phyloP scores from a whole-genome alignment of 1,139 yeast genomes.

The Taphrina deformans region DNA sequence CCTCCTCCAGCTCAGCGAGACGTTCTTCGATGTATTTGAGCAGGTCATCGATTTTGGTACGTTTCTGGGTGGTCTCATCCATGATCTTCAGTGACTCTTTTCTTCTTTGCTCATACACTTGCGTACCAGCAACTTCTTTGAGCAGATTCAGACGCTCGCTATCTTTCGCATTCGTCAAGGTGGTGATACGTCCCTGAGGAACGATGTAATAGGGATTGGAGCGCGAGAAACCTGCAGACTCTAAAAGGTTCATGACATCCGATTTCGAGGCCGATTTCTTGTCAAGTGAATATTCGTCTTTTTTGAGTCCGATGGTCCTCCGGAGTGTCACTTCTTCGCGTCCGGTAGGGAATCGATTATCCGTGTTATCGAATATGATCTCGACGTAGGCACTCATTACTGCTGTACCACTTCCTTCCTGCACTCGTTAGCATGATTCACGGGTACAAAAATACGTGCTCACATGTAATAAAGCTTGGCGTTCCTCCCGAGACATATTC shows the following conservation, averaged over 20 bases:
- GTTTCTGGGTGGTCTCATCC: slow-evolving; percentile 67
- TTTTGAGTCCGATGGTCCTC: slow-evolving; percentile 87
- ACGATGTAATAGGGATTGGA: slow-evolving; percentile 94
- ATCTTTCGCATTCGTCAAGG: slow-evolving; percentile 85
- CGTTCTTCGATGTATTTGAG: slow-evolving; percentile 68
- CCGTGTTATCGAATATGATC: slow-evolving; percentile 77
- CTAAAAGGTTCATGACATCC: slow-evolving; percentile 79
- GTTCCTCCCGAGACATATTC: slow-evolving; percentile 81
- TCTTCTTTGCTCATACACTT: slow-evolving; percentile 78
- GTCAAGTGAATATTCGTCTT: slow-evolving; percentile 80
- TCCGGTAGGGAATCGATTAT: slow-evolving; percentile 66
- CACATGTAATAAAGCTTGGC: slow-evolving; percentile 84
- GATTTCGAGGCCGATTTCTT: slow-evolving; percentile 60
- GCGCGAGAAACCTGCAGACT: slow-evolving; percentile 88
- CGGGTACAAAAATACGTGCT: background rate
- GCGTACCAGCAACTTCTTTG: slow-evolving; percentile 95
- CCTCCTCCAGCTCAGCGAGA: slow-evolving; percentile 74
- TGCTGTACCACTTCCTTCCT: slow-evolving; percentile 69
- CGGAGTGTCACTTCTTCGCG: slow-evolving; percentile 70
- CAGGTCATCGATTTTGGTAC: slow-evolving; percentile 73
- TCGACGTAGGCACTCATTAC: slow-evolving; percentile 94
- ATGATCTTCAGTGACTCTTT: slow-evolving; percentile 79
- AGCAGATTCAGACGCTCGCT: slow-evolving; percentile 71
- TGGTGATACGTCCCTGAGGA: slow-evolving; percentile 82
- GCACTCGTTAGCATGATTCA: background rate